Evolutionary conservation across 2,329 filamentous ascomycete species (phyloP).

Genomic region (Pseudogymnoascus sp.): DNA sequence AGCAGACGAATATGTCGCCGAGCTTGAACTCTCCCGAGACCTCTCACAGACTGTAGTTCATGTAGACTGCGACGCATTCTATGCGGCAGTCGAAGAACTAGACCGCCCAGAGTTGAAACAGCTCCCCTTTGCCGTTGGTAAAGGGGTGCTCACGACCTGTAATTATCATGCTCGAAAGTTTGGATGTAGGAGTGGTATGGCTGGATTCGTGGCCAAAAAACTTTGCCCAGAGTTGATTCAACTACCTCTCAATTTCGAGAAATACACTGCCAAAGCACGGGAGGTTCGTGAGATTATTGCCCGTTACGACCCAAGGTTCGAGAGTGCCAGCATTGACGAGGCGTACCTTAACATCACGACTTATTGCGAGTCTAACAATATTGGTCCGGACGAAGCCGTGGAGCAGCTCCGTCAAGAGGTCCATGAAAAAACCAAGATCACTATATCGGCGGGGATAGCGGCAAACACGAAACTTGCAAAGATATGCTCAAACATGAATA

Average conservation of each 20-base stretch:
- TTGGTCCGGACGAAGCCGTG: conserved; percentile 66
- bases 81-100: conserved; percentile 83
- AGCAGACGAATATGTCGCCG: conserved; percentile 72
- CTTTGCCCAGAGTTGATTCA: conserved; percentile 80
- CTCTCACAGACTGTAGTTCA: conserved; percentile 81
- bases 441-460: conserved; percentile 88
- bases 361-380: conserved; percentile 64
- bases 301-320: conserved; percentile 83
- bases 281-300: conserved; percentile 77
- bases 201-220: conserved; percentile 88
- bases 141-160: conserved; percentile 55
- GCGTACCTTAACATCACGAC: conserved; percentile 91
- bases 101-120: conserved; percentile 77
- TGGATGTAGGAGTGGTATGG: conserved; percentile 91
- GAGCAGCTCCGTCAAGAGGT: conserved; percentile 71
- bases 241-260: conserved; percentile 77
- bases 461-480: conserved; percentile 91
- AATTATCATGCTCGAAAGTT: conserved; percentile 89
- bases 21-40: conserved; percentile 72
- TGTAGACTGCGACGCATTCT: conserved; percentile 96
- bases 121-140: conserved; percentile 84
- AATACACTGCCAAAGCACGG: conserved; percentile 83
- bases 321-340: conserved; percentile 92
- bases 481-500: conserved; percentile 91
- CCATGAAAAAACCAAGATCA: conserved; percentile 67